Evolutionary conservation across 1,139 yeast genomes (phyloP).

Genomic region (Suzukiozyma palmioleophila): DNA sequence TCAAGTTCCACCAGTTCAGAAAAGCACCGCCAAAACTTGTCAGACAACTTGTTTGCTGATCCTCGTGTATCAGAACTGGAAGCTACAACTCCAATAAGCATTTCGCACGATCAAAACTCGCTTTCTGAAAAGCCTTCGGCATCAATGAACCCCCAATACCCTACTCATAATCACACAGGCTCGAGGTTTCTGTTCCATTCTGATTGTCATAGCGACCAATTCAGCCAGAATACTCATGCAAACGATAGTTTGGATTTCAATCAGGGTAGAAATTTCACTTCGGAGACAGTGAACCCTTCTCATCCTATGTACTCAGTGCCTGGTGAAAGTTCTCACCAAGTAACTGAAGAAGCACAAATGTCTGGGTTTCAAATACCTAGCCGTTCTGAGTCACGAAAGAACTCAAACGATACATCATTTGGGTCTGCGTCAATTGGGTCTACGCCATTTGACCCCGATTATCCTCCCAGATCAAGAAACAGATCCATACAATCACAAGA

Average conservation of each 20-base stretch:
- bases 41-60: not conserved
- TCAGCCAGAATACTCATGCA: not conserved
- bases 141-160: not conserved
- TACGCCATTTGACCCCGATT: not conserved
- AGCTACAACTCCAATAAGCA: not conserved
- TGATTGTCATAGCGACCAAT: not conserved
- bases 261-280: too few relatives aligned
- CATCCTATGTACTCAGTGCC: too few relatives aligned
- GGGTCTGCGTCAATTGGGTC: too few relatives aligned
- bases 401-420: too few relatives aligned
- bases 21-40: not conserved
- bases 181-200: not conserved
- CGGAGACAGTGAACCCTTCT: too few relatives aligned
- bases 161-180: not conserved
- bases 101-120: not conserved
- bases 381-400: too few relatives aligned
- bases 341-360: too few relatives aligned
- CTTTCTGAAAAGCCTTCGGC: too few relatives aligned
- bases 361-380: too few relatives aligned
- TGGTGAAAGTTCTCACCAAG: too few relatives aligned
- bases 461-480: not conserved
- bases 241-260: too few relatives aligned
- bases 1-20: not conserved
- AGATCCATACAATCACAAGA: not conserved
- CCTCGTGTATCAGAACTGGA: not conserved